Conservation (phyloP, 345 rosid species). For the Pistacia atlantica region DNA sequence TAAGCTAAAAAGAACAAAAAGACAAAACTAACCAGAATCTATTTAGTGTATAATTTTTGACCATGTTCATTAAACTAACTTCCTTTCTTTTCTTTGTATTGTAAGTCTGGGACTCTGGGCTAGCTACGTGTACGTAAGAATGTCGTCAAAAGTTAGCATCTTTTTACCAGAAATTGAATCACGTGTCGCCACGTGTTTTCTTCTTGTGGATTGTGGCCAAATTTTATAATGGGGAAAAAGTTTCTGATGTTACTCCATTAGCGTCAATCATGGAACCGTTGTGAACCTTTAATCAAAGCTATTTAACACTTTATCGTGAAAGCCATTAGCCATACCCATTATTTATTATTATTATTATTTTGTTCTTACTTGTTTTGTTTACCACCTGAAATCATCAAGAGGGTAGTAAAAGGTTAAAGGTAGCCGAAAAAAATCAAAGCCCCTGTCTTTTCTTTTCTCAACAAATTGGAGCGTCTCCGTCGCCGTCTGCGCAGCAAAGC, state of each 20-base stretch:
- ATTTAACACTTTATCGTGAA: slow-evolving; percentile 10
- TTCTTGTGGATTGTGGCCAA: not conserved
- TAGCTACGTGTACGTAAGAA: slow-evolving; percentile 10
- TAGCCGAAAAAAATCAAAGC: not conserved
- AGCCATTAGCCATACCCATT: not conserved
- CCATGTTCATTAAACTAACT: not conserved
- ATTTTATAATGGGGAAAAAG: not conserved
- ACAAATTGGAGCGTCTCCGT: not conserved
- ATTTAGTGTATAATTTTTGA: not conserved
- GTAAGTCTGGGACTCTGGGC: too few species aligned
- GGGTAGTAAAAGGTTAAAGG: not conserved
- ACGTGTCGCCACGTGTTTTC: slow-evolving; percentile 18
- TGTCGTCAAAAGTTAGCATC: slow-evolving; percentile 6
- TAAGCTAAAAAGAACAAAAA: not conserved
- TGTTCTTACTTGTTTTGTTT: not conserved
- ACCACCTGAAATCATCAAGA: not conserved
- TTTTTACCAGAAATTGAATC: not conserved
- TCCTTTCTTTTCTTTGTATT: not conserved
- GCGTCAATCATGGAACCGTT: slow-evolving; percentile 32
- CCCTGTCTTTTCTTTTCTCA: not conserved
- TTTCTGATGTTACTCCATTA: slow-evolving; percentile 10
- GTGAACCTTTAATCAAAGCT: not conserved
- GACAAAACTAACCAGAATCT: slow-evolving; percentile 1
- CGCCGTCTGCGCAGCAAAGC: too few species aligned
- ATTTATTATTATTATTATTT: slow-evolving; percentile 11